These are phyloP conservation scores for Brassica napus DNA, from an alignment of 345 rosid species.

Conservation along the genomic window Da-Ae NC_063434.1:8922001-8922500, in stretches of 20 bases:
- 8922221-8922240: conserved; percentile 89
- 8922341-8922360: conserved; percentile 69
- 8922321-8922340: conserved; percentile 86
- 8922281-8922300: conserved; percentile 70
- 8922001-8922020: conserved; percentile 57
- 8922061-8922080: conserved; percentile 50
- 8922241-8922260: conserved; percentile 75
- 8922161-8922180: conserved; percentile 65
- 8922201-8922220: conserved; percentile 64
- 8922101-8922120: conserved; percentile 38
- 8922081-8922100: conserved; percentile 50
- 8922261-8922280: conserved; percentile 64
- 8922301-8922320: conserved; percentile 63
- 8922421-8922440: conserved; percentile 71
- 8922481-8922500: conserved; percentile 54
- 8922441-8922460: conserved; percentile 62
- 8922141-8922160: conserved; percentile 80
- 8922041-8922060: conserved; percentile 58
- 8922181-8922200: conserved; percentile 66
- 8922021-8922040: conserved; percentile 59
- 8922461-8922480: conserved; percentile 47
- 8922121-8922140: conserved; percentile 64
- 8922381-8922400: conserved; percentile 74
- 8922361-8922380: conserved; percentile 60
- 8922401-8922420: conserved; percentile 65